Percentiles rank a stretch among this genome's conserved stretches.
Conservation (phyloP, 495 filamentous ascomycete genomes). For the Cenococcum geophilum region DNA sequence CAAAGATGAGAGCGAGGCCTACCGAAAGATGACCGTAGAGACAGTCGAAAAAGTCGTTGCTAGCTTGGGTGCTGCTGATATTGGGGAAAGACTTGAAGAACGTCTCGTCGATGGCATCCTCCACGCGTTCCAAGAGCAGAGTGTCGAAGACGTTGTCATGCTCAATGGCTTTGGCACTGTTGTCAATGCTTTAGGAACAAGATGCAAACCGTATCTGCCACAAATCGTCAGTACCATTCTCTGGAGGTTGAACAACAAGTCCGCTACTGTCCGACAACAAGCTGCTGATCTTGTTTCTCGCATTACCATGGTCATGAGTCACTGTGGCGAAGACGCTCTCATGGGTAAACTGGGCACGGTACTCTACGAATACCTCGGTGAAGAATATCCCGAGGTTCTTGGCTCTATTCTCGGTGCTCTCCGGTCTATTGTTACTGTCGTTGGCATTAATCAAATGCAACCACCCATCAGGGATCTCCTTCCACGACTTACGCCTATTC, state of each 20-base stretch:
- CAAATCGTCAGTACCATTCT: constrained; percentile 95
- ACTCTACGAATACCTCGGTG: constrained; percentile 97
- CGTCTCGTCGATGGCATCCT: constrained; percentile 93
- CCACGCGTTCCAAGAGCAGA: constrained; percentile 96
- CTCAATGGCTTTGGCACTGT: constrained; percentile 98
- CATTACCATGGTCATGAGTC: constrained; percentile 97
- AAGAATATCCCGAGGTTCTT: constrained; percentile 97
- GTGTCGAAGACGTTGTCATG: constrained; percentile 91
- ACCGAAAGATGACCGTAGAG: constrained; percentile 98
- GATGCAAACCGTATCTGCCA: constrained; percentile 92
- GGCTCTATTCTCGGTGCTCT: constrained; percentile 95
- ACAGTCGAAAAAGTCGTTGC: constrained; percentile 94
- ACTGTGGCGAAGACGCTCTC: constrained; percentile 89
- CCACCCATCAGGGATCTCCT: constrained; percentile 97
- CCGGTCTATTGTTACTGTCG: constrained; percentile 93
- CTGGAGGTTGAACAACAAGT: constrained; percentile 98
- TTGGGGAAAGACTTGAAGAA: constrained; percentile 87
- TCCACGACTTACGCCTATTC: constrained; percentile 89
- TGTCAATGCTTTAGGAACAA: constrained; percentile 87
- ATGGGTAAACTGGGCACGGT: constrained; percentile 95
- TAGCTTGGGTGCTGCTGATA: constrained; percentile 85
- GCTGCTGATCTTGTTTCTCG: constrained; percentile 94
- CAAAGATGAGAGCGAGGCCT: constrained; percentile 97
- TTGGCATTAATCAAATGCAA: constrained; percentile 97
- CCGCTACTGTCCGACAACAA: constrained; percentile 90